Conservation (phyloP, 2,329 filamentous ascomycete genomes). For the Fusarium sp. region DNA sequence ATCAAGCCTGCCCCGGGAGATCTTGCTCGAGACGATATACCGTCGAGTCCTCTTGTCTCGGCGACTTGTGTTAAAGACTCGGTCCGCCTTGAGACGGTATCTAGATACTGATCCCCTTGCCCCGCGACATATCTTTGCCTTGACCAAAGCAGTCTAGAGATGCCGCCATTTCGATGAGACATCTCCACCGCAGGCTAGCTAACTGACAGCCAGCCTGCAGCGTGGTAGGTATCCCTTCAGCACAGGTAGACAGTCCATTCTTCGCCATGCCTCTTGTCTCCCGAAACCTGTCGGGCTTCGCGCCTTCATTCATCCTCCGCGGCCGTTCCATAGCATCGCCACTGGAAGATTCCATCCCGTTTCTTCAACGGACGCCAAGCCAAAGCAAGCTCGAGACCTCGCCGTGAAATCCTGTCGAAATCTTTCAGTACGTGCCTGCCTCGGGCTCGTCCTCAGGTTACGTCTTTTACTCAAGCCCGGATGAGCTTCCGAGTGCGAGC, state of each 20-base stretch:
- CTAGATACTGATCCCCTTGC: neutral
- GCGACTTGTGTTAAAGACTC: conserved; percentile 12
- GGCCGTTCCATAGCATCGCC: neutral
- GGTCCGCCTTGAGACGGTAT: conserved; percentile 10
- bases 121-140: conserved; percentile 3
- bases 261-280: neutral
- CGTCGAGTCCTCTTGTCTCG: conserved; percentile 1
- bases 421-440: neutral
- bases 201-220: neutral
- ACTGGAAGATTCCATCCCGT: neutral
- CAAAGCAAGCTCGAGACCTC: neutral
- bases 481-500: neutral
- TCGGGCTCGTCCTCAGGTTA: neutral
- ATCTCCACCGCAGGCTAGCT: neutral
- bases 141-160: conserved; percentile 7
- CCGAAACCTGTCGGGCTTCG: conserved; percentile 16
- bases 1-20: neutral
- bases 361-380: neutral
- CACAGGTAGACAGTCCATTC: neutral
- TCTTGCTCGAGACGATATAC: neutral
- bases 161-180: conserved; percentile 3
- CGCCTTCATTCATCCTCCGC: neutral
- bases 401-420: neutral
- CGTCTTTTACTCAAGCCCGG: neutral
- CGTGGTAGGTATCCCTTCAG: neutral